Evolutionary conservation across 805 yeast species (phyloP), one percentile per base, ranked within the genome.

Genomic region (Naumovozyma baii): DNA sequence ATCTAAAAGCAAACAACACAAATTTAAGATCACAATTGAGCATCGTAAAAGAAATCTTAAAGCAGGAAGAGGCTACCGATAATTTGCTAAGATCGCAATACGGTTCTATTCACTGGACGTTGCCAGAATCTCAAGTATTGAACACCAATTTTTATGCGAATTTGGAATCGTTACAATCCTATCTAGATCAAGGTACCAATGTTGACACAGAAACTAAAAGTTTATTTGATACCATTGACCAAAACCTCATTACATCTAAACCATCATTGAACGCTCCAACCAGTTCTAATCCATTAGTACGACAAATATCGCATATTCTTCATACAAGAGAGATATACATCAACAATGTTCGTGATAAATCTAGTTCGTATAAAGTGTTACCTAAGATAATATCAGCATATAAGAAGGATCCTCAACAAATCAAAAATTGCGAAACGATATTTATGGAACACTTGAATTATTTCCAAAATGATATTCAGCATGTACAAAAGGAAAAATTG

Each of bases 151-250:
- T 61, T 1, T 55, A 72, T 3, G 57, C 59, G 3, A 70, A 70
- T 36, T 52, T 78, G 1, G 51, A 54, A 2, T 69, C 69, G 16
- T 63, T 80, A 53, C 66, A 66, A 25, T 54, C 51, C 2, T 80
- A 78, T 50, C 55, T 82, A 14, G 48, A 51, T 1, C 76, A 75
- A 44, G 92, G 94, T 1, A 59, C 62, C 20, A 52, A 62, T 3
- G 83, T 92, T 7, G 95, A 87, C 57, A 57, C 57, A 3, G 62
- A 70, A 2, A 72, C 84, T 0, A 48, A 57, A 4, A 54, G 60
- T 3, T 72, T 73, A 36, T 73, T 76, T 45, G 46, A 55, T 1
- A 66, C 69, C n/a, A 64, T 83, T 36, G 72, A 68, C 40, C 66
- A 70, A 1, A 52, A 57, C 8, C 48, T 85, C 17, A 61, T 58